These are phyloP conservation scores for Microdochium nivale DNA, from an alignment of 2,329 filamentous ascomycete species.

Conservation along the genomic window DNA sequence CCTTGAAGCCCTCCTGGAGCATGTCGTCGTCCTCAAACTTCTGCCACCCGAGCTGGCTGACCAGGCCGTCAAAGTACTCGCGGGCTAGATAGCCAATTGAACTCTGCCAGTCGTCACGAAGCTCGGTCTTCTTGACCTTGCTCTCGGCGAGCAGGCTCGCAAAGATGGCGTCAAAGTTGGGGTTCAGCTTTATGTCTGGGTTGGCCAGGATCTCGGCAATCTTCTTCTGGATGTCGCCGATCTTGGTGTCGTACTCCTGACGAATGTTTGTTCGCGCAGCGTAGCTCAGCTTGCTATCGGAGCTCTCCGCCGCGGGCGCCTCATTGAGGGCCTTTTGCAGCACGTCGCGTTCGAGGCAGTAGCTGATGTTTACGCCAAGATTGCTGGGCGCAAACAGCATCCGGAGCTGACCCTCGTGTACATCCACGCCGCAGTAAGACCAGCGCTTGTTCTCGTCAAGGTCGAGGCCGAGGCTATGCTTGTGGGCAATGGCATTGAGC, in stretches of 20 bases:
- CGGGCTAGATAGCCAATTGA: conserved; percentile 30
- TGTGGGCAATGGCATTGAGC: conserved; percentile 35
- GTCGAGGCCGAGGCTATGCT: conserved; percentile 36
- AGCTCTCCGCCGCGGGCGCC: conserved; percentile 22
- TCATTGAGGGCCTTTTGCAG: conserved; percentile 37
- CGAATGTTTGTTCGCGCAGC: conserved; percentile 32
- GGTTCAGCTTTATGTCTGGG: conserved; percentile 33
- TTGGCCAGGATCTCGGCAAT: conserved; percentile 24
- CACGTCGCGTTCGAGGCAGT: conserved; percentile 24
- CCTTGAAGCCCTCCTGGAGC: conserved; percentile 37
- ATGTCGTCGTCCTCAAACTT: conserved; percentile 40
- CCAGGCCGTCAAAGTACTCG: conserved; percentile 36
- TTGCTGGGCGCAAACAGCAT: conserved; percentile 34
- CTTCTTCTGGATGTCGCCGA: conserved; percentile 28
- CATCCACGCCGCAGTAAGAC: conserved; percentile 33
- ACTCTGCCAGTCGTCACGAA: conserved; percentile 32
- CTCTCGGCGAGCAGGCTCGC: conserved; percentile 27
- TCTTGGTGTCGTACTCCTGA: conserved; percentile 31
- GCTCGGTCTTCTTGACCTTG: conserved; percentile 16
- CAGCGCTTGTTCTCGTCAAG: conserved; percentile 32
- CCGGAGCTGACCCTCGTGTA: conserved; percentile 35
- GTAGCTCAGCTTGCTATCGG: conserved; percentile 27
- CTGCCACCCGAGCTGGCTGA: conserved; percentile 27
- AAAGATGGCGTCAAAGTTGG: conserved; percentile 36
- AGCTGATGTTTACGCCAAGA: conserved; percentile 36